Percentiles rank a stretch among this genome's conserved stretches.
Evolutionary conservation across 2,329 filamentous ascomycete species (phyloP).

Genomic region (Penicillium sp.): DNA sequence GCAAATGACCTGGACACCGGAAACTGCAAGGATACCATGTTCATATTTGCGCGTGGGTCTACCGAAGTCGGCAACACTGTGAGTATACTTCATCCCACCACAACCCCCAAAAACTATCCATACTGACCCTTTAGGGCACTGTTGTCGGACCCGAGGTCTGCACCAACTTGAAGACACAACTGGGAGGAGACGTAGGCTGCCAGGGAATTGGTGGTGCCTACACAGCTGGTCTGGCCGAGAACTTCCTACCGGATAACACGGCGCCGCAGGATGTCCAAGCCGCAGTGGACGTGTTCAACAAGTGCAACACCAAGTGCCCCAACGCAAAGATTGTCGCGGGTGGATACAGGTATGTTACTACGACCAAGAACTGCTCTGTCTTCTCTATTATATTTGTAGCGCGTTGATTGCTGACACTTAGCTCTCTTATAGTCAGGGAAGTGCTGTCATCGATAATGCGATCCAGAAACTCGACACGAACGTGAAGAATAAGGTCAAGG

Average conservation of each 20-base stretch:
- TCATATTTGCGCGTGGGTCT: conserved; percentile 48
- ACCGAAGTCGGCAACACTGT: conserved; percentile 48
- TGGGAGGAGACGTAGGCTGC: conserved; percentile 37
- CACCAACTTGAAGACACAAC: conserved; percentile 25
- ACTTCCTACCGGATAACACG: conserved; percentile 46
- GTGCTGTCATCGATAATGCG: conserved; percentile 49
- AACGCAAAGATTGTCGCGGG: conserved; percentile 49
- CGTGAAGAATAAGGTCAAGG: conserved; percentile 35
- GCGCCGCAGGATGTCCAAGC: conserved; percentile 41
- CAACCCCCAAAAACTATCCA: background rate
- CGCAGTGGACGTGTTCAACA: conserved; percentile 45
- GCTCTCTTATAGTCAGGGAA: conserved; percentile 39
- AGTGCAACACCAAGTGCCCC: conserved; percentile 51
- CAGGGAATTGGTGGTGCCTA: conserved; percentile 53
- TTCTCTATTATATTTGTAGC: too few species aligned
- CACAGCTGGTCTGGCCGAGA: conserved; percentile 39
- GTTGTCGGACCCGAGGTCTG: conserved; percentile 36
- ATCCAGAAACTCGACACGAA: conserved; percentile 38
- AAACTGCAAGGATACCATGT: conserved; percentile 41
- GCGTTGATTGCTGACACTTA: background rate
- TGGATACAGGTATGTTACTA: conserved; percentile 46
- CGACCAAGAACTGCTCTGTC: too few species aligned
- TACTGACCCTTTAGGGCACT: conserved; percentile 26
- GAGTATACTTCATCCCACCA: too few species aligned
- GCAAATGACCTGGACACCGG: conserved; percentile 44